Percentiles rank a stretch among this genome's conserved stretches.
These are phyloP conservation scores for Pichia californica DNA, from an alignment of 805 yeast genomes.

Conservation along the genomic window DNA sequence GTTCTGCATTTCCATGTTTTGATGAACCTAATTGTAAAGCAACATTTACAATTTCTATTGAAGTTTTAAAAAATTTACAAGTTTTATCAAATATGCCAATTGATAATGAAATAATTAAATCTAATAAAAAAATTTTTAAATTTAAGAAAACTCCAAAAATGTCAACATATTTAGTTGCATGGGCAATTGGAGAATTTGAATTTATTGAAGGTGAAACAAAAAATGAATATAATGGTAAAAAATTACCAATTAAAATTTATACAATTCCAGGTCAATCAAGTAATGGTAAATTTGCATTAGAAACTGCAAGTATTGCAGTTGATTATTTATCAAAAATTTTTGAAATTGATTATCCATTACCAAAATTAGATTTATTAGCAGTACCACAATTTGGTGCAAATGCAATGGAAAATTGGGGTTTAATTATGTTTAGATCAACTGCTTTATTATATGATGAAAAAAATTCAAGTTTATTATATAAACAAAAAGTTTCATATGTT, in stretches of 20 bases:
- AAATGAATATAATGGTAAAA: conserved; percentile 33
- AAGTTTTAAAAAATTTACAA: conserved; percentile 28
- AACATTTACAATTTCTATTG: conserved; percentile 41
- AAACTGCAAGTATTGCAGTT: conserved; percentile 42
- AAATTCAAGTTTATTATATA: conserved; percentile 43
- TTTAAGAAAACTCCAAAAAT: conserved; percentile 46
- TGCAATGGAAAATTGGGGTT: conserved; percentile 92
- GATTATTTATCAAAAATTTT: conserved; percentile 44
- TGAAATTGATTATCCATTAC: conserved; percentile 62
- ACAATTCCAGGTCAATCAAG: conserved; percentile 44
- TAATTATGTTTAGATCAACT: conserved; percentile 60
- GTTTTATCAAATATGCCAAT: conserved; percentile 46
- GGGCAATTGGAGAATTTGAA: conserved; percentile 55
- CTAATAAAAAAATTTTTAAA: conserved; percentile 21
- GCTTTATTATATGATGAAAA: conserved; percentile 45
- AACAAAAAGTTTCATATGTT: conserved; percentile 73
- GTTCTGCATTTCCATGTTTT: conserved; percentile 52
- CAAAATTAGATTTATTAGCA: conserved; percentile 74
- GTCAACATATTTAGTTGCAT: conserved; percentile 52
- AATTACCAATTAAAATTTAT: conserved; percentile 45
- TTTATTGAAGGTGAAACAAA: conserved; percentile 42
- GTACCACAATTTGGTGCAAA: conserved; percentile 76
- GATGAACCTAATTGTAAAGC: conserved; percentile 55
- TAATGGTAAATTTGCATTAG: conserved; percentile 43
- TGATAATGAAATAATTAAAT: neutral